Conservation (phyloP, 805 yeast genomes). For the Komagataella ulmi region DNA sequence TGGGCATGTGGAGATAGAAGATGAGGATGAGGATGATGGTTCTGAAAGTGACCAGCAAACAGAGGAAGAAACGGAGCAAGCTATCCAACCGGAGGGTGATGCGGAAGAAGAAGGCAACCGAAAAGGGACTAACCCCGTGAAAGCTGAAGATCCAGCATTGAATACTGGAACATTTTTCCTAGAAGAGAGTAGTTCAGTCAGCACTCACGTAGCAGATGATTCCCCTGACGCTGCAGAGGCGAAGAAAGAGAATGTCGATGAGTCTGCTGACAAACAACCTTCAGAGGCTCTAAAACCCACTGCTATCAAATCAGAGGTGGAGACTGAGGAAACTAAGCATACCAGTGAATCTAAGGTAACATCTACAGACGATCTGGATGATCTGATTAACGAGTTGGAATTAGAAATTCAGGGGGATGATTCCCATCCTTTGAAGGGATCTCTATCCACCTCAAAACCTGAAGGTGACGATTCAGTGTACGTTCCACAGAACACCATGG, state of each 20-base stretch:
- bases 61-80: not conserved
- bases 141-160: conserved; percentile 1
- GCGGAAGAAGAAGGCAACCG: conserved; percentile 7
- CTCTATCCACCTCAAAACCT: not conserved
- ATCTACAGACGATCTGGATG: not conserved
- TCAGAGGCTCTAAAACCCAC: not conserved
- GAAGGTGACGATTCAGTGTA: conserved; percentile 11
- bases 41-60: not conserved
- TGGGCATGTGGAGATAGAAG: conserved; percentile 7
- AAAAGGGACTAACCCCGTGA: conserved; percentile 1
- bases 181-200: too few species aligned
- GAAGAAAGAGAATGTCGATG: not conserved
- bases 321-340: not conserved
- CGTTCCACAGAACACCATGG: conserved; percentile 18
- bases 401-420: not conserved
- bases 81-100: conserved; percentile 2
- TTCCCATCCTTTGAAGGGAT: not conserved
- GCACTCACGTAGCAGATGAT: not conserved
- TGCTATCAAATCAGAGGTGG: not conserved
- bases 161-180: too few species aligned
- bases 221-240: conserved; percentile 1
- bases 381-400: not conserved
- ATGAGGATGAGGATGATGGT: conserved; percentile 5
- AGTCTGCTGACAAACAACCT: conserved; percentile 3
- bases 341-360: not conserved